Conservation (phyloP, 495 filamentous ascomycete genomes). For the Penicillium turbatum region DNA sequence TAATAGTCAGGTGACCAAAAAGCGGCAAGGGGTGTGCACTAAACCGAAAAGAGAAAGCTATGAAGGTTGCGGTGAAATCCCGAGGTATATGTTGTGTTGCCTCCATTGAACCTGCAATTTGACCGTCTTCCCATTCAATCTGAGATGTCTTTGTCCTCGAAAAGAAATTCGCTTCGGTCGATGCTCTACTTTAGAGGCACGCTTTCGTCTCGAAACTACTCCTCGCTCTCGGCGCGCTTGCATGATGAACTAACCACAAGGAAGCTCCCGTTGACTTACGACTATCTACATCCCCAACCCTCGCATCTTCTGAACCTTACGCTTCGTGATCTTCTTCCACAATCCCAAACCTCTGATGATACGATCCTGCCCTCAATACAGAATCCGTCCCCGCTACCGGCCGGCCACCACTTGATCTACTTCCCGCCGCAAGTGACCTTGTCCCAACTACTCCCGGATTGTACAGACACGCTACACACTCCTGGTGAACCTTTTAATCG, state of each 20-base stretch:
- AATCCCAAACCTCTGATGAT: background rate
- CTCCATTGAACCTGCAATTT: background rate
- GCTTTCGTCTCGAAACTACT: slow-evolving; percentile 16
- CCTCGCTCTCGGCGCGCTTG: slow-evolving; percentile 29
- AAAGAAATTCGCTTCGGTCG: background rate
- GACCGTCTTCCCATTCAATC: background rate
- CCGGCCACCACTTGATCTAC: slow-evolving; percentile 63
- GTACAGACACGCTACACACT: slow-evolving; percentile 65
- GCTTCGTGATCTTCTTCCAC: slow-evolving; percentile 55
- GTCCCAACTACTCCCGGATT: slow-evolving; percentile 60
- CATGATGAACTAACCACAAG: slow-evolving; percentile 42
- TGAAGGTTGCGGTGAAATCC: too few relatives aligned
- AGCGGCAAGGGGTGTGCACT: too few relatives aligned
- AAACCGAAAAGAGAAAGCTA: too few relatives aligned
- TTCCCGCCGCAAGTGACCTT: slow-evolving; percentile 60
- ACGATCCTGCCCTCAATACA: slow-evolving; percentile 33
- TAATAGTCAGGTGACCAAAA: too few relatives aligned
- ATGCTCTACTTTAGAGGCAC: slow-evolving; percentile 7
- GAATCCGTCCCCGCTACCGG: slow-evolving; percentile 37
- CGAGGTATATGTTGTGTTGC: background rate
- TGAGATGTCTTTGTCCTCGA: slow-evolving; percentile 12
- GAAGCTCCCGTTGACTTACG: slow-evolving; percentile 52
- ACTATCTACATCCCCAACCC: slow-evolving; percentile 59
- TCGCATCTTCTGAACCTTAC: slow-evolving; percentile 62
- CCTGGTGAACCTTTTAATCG: slow-evolving; percentile 62